Evolutionary conservation across 2,329 filamentous ascomycete species (phyloP).

Genomic region (Pseudocercospora pini-densiflorae): DNA sequence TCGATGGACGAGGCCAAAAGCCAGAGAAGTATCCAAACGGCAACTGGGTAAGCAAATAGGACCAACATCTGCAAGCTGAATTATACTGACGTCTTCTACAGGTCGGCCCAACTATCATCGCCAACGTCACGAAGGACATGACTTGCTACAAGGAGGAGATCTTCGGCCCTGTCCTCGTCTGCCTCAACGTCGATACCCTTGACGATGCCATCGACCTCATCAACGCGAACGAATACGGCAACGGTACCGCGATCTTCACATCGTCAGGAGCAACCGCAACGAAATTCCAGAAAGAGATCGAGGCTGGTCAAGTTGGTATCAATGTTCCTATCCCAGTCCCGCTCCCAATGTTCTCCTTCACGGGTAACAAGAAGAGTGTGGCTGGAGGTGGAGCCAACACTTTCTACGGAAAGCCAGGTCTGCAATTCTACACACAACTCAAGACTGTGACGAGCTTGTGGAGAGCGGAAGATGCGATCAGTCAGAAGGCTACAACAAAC

Average conservation of each 20-base stretch:
- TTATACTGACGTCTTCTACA: conserved; percentile 40
- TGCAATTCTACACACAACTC: conserved; percentile 95
- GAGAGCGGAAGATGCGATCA: conserved; percentile 82
- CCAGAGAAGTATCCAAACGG: conserved; percentile 81
- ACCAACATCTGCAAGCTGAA: neutral
- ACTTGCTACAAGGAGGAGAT: conserved; percentile 85
- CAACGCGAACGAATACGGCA: conserved; percentile 85
- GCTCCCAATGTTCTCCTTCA: conserved; percentile 48
- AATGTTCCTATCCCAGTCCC: conserved; percentile 77
- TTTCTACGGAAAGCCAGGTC: conserved; percentile 91
- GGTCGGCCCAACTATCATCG: conserved; percentile 81
- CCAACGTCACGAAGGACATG: conserved; percentile 80
- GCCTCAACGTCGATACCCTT: conserved; percentile 76
- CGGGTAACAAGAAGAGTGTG: conserved; percentile 80
- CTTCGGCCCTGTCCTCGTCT: conserved; percentile 83
- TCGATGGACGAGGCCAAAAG: conserved; percentile 77
- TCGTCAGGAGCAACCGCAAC: conserved; percentile 76
- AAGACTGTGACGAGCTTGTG: conserved; percentile 97
- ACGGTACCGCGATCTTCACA: conserved; percentile 85
- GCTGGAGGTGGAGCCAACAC: conserved; percentile 91
- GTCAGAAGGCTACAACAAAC: conserved; percentile 80
- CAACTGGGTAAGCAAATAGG: conserved; percentile 66
- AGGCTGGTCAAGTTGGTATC: conserved; percentile 84
- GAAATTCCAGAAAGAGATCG: conserved; percentile 77
- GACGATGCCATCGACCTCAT: conserved; percentile 81